These are phyloP conservation scores for Fraxinus floribunda DNA, from an alignment of 305 asterid genomes.

Conservation along the genomic window DNA sequence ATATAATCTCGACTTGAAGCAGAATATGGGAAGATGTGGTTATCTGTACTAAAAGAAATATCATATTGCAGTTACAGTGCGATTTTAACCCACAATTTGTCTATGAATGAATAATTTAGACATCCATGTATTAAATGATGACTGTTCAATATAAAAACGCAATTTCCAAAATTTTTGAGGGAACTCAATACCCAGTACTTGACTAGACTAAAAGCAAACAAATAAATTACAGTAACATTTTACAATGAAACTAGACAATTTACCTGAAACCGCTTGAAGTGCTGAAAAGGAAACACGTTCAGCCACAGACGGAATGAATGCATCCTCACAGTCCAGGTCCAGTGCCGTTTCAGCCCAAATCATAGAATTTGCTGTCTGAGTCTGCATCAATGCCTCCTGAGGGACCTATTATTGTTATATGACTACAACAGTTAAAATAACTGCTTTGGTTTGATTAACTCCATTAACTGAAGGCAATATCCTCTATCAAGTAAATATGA, in stretches of 20 bases:
- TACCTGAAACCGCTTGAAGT: constrained; percentile 71
- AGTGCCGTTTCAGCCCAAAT: constrained; percentile 63
- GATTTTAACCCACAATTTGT: neutral
- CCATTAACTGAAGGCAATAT: constrained; percentile 1
- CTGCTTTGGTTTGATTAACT: neutral
- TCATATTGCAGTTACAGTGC: neutral
- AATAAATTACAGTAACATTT: neutral
- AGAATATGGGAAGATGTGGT: neutral
- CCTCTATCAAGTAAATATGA: neutral
- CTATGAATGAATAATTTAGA: neutral
- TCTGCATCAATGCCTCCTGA: constrained; percentile 61
- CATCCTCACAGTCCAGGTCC: constrained; percentile 33
- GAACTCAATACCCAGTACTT: neutral
- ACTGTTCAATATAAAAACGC: neutral
- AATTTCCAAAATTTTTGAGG: neutral
- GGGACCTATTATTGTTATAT: constrained; percentile 47
- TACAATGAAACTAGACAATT: constrained; percentile 12
- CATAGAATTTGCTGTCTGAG: constrained; percentile 58
- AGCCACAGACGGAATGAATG: constrained; percentile 55
- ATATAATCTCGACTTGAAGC: neutral
- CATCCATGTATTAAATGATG: neutral
- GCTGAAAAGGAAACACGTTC: constrained; percentile 78
- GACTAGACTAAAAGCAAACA: neutral
- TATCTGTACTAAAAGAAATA: neutral
- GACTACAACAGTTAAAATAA: neutral